Conservation (phyloP, 148 eudicot species). For the Rhododendron mucronatum region DNA sequence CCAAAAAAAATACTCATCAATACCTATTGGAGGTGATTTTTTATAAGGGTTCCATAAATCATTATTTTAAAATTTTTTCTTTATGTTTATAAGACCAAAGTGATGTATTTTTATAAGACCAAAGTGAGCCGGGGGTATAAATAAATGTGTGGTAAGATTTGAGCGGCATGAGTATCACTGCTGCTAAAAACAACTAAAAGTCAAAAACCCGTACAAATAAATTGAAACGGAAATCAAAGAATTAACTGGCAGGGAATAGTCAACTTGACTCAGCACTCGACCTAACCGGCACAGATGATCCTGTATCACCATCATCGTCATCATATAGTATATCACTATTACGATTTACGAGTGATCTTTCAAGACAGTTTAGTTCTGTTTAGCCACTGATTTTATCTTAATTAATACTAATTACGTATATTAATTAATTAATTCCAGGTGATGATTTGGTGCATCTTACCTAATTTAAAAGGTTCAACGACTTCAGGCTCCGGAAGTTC, state of each 20-base stretch:
- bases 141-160: too few species aligned
- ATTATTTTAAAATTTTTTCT: too few species aligned
- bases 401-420: too few species aligned
- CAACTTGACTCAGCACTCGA: not conserved
- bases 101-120: too few species aligned
- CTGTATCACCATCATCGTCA: not conserved
- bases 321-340: not conserved
- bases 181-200: not conserved
- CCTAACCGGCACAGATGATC: not conserved
- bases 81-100: too few species aligned
- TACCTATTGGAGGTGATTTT: too few species aligned
- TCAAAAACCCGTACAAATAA: not conserved
- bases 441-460: slow-evolving; percentile 59
- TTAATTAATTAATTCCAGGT: slow-evolving; percentile 26
- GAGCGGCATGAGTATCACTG: too few species aligned
- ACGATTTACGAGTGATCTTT: not conserved
- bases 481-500: slow-evolving; percentile 50
- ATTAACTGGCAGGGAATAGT: not conserved
- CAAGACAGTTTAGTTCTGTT: not conserved
- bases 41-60: too few species aligned
- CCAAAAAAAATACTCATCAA: too few species aligned
- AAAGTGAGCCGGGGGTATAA: too few species aligned
- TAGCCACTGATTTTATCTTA: not conserved
- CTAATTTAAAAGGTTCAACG: slow-evolving; percentile 50
- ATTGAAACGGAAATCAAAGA: not conserved